Evolutionary conservation across 305 asterid species (phyloP), one percentile per base, ranked within the genome.

Genomic region (Andrographis paniculata): DNA sequence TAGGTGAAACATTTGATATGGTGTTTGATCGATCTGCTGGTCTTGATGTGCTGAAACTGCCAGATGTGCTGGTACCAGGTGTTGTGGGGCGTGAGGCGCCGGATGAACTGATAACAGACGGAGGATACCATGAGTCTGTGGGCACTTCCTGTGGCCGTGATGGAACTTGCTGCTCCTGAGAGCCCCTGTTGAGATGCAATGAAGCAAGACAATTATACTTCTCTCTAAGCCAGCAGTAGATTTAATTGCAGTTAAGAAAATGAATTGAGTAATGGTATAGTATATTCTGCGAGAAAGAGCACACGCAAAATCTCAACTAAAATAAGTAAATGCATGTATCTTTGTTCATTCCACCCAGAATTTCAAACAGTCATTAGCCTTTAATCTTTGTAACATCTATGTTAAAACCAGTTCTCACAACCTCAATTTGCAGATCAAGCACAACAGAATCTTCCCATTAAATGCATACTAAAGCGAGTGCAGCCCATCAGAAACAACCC

Each of bases 151-250:
- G 89, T 17, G 87, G 84, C 30, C 72, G 70, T 58, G 73, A 56
- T 63, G 69, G 88, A 66, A 69, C 55, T 74, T 68, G 81, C 61
- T 75, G 88, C 84, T 80, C 96, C 65, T 80, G 78, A 52, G 88
- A 77, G 60, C 87, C 77, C 97, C 95, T 87, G 77, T 9, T 20
- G 23, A 33, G 56, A 58, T 20, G 37, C 58, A 43, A 52, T 42
- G 20, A 42, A 49, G 28, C 22, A 20, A 33, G 24, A 28, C 46
- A 31, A 48, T 16, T 19, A 13, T 14, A 39, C 53, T 28, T 6
- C 50, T 17, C 2, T 38, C 23, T 19, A 38, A 19, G 23, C 14
- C 4, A 8, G 30, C 30, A 24, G 30, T 8, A 3, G 30, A 24
- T 3, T 24, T 30, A 53, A 31, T 31, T 5, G 2, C 5, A 31